These are phyloP conservation scores for Acanthochlamys bracteata DNA, from an alignment of 106 monocot genomes.

Conservation along the genomic window DNA sequence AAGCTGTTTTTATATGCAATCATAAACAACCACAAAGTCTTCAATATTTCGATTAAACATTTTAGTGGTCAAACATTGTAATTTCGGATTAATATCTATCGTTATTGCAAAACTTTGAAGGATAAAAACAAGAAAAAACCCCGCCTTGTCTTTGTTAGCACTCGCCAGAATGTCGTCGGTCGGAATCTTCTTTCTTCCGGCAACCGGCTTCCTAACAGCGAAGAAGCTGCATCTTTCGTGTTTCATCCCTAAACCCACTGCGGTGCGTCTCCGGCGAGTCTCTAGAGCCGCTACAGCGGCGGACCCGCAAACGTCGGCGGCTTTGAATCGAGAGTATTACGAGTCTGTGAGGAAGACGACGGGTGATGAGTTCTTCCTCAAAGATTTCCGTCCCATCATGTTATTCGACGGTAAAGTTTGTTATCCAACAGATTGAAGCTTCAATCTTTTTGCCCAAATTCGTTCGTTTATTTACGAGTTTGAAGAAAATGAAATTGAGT, in stretches of 20 bases:
- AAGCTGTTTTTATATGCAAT: too few relatives aligned
- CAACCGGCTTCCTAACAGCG: neutral
- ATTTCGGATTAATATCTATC: too few relatives aligned
- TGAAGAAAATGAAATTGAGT: neutral
- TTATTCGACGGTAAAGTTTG: constrained; percentile 73
- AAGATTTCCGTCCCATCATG: constrained; percentile 84
- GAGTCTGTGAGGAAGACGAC: constrained; percentile 23
- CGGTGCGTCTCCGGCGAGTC: neutral
- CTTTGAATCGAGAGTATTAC: neutral
- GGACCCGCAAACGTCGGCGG: neutral
- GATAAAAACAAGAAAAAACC: too few relatives aligned
- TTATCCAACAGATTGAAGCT: neutral
- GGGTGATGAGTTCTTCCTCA: constrained; percentile 53
- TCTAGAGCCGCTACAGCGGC: neutral
- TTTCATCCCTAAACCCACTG: constrained; percentile 13
- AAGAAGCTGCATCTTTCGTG: neutral
- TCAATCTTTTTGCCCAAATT: too few relatives aligned
- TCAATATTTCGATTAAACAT: too few relatives aligned
- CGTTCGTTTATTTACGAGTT: neutral
- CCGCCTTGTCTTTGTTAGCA: too few relatives aligned
- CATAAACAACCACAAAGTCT: too few relatives aligned
- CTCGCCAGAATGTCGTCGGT: too few relatives aligned
- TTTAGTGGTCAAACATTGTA: too few relatives aligned
- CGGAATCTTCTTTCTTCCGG: neutral
- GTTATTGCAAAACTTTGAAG: too few relatives aligned